Evolutionary conservation across 441 rosid species (phyloP).

Genomic region (Adansonia grandidieri): DNA sequence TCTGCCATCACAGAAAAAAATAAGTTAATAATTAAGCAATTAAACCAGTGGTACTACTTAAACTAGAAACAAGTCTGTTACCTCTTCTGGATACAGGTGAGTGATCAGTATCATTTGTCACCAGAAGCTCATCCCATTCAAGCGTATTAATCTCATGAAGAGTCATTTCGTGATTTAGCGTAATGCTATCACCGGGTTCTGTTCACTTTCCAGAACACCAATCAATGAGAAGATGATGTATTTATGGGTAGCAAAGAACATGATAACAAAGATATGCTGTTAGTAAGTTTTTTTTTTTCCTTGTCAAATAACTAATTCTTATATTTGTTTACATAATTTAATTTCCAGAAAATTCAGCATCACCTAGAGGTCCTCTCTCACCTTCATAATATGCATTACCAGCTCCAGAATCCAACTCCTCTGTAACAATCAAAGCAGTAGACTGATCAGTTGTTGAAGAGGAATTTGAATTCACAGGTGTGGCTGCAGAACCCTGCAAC

Average conservation of each 20-base stretch:
- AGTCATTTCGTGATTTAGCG: slow-evolving; percentile 67
- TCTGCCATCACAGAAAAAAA: slow-evolving; percentile 46
- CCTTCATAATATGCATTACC: slow-evolving; percentile 22
- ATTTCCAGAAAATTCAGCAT: slow-evolving; percentile 23
- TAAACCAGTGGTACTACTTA: slow-evolving; percentile 20
- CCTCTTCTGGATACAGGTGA: slow-evolving; percentile 50
- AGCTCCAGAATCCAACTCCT: slow-evolving; percentile 82
- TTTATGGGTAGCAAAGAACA: not conserved
- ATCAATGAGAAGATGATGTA: slow-evolving; percentile 24
- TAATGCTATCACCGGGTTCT: slow-evolving; percentile 51
- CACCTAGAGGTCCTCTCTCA: slow-evolving; percentile 34
- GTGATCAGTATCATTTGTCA: slow-evolving; percentile 53
- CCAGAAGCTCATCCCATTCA: slow-evolving; percentile 95
- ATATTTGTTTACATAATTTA: no score
- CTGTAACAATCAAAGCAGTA: slow-evolving; percentile 52
- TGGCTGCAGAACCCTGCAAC: slow-evolving; percentile 77
- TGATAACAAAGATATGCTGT: not conserved
- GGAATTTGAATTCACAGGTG: slow-evolving; percentile 84
- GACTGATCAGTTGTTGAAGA: slow-evolving; percentile 76
- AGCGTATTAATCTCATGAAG: slow-evolving; percentile 94
- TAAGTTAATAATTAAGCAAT: slow-evolving; percentile 6
- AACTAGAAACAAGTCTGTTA: slow-evolving; percentile 30
- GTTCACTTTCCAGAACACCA: slow-evolving; percentile 42
- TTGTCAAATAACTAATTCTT: slow-evolving; percentile 20
- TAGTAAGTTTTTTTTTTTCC: not conserved